Evolutionary conservation across 768 basidiomycete genomes (phyloP).

Genomic region (Rhodotorula babjevae): DNA sequence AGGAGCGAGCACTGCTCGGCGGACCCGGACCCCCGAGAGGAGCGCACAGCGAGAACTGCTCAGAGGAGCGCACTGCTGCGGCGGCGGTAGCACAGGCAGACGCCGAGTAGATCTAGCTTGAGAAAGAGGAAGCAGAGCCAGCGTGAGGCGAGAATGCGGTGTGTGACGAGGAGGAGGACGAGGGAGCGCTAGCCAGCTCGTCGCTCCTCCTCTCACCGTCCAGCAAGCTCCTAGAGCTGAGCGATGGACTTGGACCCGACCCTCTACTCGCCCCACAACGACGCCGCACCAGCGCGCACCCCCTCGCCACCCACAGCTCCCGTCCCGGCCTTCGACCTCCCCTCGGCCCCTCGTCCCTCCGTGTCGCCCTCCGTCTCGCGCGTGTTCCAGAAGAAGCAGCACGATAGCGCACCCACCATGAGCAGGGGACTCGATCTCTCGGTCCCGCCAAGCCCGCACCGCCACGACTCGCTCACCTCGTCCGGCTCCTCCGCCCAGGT

Average conservation of each 20-base stretch:
- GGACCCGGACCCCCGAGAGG: too few species aligned
- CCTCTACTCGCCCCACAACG: constrained; percentile 5
- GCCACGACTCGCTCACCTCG: neutral
- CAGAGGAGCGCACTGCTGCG: too few species aligned
- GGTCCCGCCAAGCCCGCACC: neutral
- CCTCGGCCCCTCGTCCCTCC: constrained; percentile 13
- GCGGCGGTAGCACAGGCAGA: too few species aligned
- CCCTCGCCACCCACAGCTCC: neutral
- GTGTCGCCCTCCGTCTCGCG: constrained; percentile 20
- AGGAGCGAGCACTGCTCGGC: too few species aligned
- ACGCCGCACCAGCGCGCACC: neutral
- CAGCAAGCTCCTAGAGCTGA: too few species aligned
- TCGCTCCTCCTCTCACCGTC: too few species aligned
- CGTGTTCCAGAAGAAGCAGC: constrained; percentile 14
- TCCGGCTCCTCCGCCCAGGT: neutral
- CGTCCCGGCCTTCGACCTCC: constrained; percentile 2
- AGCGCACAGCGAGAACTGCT: too few species aligned
- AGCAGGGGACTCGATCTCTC: constrained; percentile 10
- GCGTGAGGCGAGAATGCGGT: too few species aligned
- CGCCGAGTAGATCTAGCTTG: too few species aligned
- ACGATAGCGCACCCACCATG: neutral
- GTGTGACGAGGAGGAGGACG: too few species aligned
- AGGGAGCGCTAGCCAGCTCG: too few species aligned
- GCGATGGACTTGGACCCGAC: constrained; percentile 19
- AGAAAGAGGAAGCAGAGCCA: too few species aligned